Conservation (phyloP, 1,284 basidiomycete species). For the Sanghuangporus sanghuang region DNA sequence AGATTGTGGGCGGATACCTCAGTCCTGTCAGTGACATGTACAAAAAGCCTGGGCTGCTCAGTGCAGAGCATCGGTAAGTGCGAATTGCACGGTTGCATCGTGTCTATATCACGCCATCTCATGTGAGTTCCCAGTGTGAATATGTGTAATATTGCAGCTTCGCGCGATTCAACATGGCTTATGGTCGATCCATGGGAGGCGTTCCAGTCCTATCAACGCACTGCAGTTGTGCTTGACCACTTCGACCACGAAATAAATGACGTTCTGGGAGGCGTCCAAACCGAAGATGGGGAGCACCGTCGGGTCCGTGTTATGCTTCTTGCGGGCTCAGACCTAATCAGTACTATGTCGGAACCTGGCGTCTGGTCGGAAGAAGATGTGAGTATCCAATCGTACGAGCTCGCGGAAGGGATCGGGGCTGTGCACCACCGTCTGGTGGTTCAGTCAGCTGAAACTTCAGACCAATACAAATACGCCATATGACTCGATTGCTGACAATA, state of each 20-base stretch:
- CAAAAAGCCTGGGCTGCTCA: constrained; percentile 85
- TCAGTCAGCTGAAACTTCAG: not conserved
- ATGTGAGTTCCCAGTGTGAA: constrained; percentile 27
- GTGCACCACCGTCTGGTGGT: not conserved
- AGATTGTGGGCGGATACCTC: constrained; percentile 91
- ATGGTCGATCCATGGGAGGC: constrained; percentile 99
- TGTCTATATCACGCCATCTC: constrained; percentile 1
- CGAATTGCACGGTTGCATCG: constrained; percentile 11
- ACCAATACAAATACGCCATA: constrained; percentile 1
- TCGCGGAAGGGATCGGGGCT: not conserved
- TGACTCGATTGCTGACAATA: constrained; percentile 19
- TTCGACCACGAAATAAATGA: constrained; percentile 93
- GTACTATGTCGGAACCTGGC: constrained; percentile 98
- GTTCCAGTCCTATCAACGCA: constrained; percentile 90
- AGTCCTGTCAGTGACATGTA: constrained; percentile 93
- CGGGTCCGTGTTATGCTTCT: constrained; percentile 85
- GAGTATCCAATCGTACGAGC: constrained; percentile 27
- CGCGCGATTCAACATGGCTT: constrained; percentile 67
- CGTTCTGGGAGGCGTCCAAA: constrained; percentile 64
- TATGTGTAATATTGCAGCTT: constrained; percentile 85
- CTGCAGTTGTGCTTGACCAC: constrained; percentile 93
- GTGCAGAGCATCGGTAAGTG: constrained; percentile 71
- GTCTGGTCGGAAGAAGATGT: constrained; percentile 96
- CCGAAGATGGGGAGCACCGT: constrained; percentile 58
- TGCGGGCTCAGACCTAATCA: constrained; percentile 95